Evolutionary conservation across 345 rosid species (phyloP).

Genomic region (Lepidium aucheri): DNA sequence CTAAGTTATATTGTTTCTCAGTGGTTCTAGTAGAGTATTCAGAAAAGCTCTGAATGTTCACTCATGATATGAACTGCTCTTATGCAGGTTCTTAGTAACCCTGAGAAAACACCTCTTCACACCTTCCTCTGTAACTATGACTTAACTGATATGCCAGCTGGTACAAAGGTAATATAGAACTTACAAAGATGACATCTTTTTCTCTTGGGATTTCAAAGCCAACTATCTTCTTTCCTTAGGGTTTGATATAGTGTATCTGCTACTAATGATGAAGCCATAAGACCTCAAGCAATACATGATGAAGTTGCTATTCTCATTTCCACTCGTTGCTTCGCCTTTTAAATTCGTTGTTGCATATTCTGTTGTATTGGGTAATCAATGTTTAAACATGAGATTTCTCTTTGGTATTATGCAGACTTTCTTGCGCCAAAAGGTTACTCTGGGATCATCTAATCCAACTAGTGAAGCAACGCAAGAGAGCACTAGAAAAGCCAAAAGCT

Average conservation of each 20-base stretch:
- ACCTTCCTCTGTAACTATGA: slow-evolving; percentile 93
- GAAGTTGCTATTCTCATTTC: not conserved
- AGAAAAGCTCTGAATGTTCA: not conserved
- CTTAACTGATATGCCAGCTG: slow-evolving; percentile 91
- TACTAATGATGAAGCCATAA: not conserved
- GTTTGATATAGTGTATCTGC: not conserved
- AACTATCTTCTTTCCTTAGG: not conserved
- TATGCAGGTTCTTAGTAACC: slow-evolving; percentile 89
- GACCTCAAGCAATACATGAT: not conserved
- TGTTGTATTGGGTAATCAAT: not conserved
- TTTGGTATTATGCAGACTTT: slow-evolving; percentile 50
- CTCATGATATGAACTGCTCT: slow-evolving; percentile 9
- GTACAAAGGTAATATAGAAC: slow-evolving; percentile 34
- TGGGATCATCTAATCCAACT: slow-evolving; percentile 49
- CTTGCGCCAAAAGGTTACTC: slow-evolving; percentile 77
- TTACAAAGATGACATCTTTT: not conserved
- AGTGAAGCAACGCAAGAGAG: slow-evolving; percentile 33
- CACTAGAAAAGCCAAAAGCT: slow-evolving; percentile 24
- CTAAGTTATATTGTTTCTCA: not conserved
- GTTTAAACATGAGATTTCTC: not conserved
- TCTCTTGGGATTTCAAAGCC: not conserved
- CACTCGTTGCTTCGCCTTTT: not conserved
- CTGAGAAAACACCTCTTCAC: slow-evolving; percentile 96
- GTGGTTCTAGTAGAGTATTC: not conserved
- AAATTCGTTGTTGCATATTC: not conserved